Evolutionary conservation across 2,329 filamentous ascomycete species (phyloP).

Genomic region (Aspergillus glaucus): DNA sequence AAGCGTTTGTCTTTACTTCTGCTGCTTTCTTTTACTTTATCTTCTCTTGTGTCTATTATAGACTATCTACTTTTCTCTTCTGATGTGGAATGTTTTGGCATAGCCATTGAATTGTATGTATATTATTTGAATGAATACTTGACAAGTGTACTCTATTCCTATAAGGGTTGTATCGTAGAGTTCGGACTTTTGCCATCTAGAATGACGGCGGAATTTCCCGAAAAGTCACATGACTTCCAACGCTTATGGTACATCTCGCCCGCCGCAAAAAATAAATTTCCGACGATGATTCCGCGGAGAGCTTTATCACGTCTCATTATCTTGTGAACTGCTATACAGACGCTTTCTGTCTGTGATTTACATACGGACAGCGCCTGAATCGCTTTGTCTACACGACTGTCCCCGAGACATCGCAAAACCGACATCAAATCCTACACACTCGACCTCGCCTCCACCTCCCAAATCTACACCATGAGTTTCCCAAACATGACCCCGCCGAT

Average conservation of each 20-base stretch:
- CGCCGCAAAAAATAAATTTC: constrained; percentile 31
- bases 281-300: constrained; percentile 4
- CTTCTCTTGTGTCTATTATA: constrained; percentile 5
- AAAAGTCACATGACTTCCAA: constrained; percentile 16
- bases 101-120: constrained; percentile 1
- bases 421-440: not conserved
- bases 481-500: constrained; percentile 28
- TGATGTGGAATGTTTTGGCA: constrained; percentile 3
- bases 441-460: not conserved
- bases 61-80: constrained; percentile 1
- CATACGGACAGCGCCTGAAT: not conserved
- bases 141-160: not conserved
- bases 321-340: no score
- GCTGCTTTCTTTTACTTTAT: constrained; percentile 5
- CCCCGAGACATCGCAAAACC: not conserved
- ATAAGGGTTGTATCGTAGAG: no score
- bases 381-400: not conserved
- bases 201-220: not conserved
- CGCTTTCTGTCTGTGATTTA: not conserved
- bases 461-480: constrained; percentile 26
- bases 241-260: constrained; percentile 7
- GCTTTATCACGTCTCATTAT: no score
- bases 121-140: constrained; percentile 2
- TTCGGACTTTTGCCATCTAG: not conserved
- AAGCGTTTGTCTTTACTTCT: constrained; percentile 19